Conservation (phyloP, 495 filamentous ascomycete species). For the Hypoxylon trugodes region DNA sequence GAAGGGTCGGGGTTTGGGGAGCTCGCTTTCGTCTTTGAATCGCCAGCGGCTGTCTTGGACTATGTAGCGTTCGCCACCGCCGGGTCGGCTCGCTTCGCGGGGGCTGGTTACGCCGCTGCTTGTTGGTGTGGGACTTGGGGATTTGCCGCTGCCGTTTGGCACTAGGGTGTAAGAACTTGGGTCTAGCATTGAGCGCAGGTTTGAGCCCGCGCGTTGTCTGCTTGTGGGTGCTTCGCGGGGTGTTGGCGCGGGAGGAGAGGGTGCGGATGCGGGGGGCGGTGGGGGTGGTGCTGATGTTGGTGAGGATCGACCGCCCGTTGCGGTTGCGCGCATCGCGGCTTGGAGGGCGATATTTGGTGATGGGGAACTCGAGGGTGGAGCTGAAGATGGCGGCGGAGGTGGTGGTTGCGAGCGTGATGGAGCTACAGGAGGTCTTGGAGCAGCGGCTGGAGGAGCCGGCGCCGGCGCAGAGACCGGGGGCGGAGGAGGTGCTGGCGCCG, state of each 20-base stretch:
- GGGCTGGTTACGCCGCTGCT: constrained; percentile 42
- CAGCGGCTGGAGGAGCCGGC: constrained; percentile 41
- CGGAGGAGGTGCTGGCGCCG: constrained; percentile 59
- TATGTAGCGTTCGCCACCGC: constrained; percentile 57
- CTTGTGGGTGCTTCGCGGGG: constrained; percentile 41
- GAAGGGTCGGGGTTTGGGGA: constrained; percentile 88
- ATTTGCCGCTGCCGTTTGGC: constrained; percentile 55
- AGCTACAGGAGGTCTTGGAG: constrained; percentile 33
- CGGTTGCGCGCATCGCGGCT: constrained; percentile 59
- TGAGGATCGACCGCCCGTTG: constrained; percentile 54
- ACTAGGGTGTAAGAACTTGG: constrained; percentile 80
- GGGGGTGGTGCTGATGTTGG: constrained; percentile 52
- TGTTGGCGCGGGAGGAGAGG: constrained; percentile 45
- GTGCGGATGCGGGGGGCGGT: constrained; percentile 48
- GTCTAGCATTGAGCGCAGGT: constrained; percentile 66
- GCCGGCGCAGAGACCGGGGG: constrained; percentile 60
- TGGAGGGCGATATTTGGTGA: constrained; percentile 58
- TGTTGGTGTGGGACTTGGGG: constrained; percentile 51
- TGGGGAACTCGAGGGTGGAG: constrained; percentile 46
- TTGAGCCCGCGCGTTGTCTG: constrained; percentile 42
- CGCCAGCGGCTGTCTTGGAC: constrained; percentile 87
- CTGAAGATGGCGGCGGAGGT: constrained; percentile 59
- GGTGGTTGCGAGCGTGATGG: constrained; percentile 62
- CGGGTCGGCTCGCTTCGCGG: constrained; percentile 47
- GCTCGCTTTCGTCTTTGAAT: constrained; percentile 80